A percentile compares a stretch with the other conserved stretches of the same genome.
phyloP scores from a whole-genome alignment of 768 basidiomycete genomes.

The Kwoniella newhampshirensis region DNA sequence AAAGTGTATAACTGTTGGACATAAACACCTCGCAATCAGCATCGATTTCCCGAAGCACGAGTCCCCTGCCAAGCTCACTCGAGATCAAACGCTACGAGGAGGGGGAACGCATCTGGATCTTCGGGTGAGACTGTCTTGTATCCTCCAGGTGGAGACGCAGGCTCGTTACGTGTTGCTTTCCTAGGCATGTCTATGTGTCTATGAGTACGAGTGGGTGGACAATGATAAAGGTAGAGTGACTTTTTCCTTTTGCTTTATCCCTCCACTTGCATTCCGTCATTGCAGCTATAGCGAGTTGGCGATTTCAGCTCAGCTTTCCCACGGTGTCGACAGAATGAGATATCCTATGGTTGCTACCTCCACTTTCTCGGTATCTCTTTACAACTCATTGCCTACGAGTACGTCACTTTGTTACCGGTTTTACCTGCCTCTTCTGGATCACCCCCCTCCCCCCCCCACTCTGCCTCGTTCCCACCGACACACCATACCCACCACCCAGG shows the following conservation, averaged over 20 bases:
- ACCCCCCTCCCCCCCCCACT: neutral
- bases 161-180: conserved; percentile 9
- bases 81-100: conserved; percentile 71
- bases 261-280: neutral
- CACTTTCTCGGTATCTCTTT: too few species aligned
- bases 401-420: conserved; percentile 1
- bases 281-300: too few species aligned
- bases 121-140: conserved; percentile 20
- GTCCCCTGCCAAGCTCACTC: conserved; percentile 60
- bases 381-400: too few species aligned
- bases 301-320: conserved; percentile 10
- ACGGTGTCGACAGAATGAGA: too few species aligned
- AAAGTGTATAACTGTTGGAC: conserved; percentile 70
- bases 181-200: conserved; percentile 22
- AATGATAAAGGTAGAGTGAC: too few species aligned
- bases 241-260: neutral
- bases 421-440: too few species aligned
- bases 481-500: too few species aligned
- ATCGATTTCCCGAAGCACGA: neutral
- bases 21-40: neutral
- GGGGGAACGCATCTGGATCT: conserved; percentile 43
- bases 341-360: too few species aligned
- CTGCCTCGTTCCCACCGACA: too few species aligned
- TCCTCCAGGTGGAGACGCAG: conserved; percentile 12
- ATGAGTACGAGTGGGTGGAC: neutral